These are phyloP conservation scores for Musa acuminata DNA, from an alignment of 176 grass and related monocot genomes.

Conservation along the genomic window DNA sequence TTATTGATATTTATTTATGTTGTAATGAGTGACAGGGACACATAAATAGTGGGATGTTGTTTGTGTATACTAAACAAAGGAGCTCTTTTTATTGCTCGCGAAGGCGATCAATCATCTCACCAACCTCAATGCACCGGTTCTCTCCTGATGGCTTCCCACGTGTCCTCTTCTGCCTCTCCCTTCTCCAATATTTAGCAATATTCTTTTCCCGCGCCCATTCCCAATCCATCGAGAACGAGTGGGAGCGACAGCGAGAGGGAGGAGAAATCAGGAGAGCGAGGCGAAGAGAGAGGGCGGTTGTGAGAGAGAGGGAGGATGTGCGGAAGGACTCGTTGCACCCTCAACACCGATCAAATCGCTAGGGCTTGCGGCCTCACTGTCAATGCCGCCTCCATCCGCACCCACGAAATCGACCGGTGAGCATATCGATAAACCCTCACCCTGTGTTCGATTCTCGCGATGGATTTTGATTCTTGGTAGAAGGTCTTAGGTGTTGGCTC, in stretches of 20 bases:
- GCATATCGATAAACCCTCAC: constrained; percentile 7
- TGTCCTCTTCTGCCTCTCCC: background rate
- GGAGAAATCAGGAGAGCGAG: background rate
- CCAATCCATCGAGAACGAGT: background rate
- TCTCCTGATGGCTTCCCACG: background rate
- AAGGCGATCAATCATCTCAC: too few relatives aligned
- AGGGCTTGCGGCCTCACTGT: constrained; percentile 45
- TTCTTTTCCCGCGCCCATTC: background rate
- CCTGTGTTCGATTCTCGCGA: background rate
- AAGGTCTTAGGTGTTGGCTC: background rate
- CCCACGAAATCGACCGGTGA: constrained; percentile 27
- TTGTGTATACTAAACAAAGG: too few relatives aligned
- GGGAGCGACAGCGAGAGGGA: background rate
- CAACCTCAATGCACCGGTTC: too few relatives aligned
- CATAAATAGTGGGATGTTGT: too few relatives aligned
- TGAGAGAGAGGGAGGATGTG: constrained; percentile 36
- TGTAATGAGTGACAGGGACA: too few relatives aligned
- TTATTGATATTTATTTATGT: too few relatives aligned
- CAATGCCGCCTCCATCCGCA: constrained; percentile 14
- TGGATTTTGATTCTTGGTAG: background rate
- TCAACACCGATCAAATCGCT: constrained; percentile 38
- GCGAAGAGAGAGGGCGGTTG: background rate
- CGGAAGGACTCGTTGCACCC: constrained; percentile 73
- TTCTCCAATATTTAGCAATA: background rate
- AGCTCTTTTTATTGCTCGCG: too few relatives aligned